These are phyloP conservation scores for Marasmius sp. DNA, from an alignment of 1,284 basidiomycete genomes.

Conservation along the genomic window DNA sequence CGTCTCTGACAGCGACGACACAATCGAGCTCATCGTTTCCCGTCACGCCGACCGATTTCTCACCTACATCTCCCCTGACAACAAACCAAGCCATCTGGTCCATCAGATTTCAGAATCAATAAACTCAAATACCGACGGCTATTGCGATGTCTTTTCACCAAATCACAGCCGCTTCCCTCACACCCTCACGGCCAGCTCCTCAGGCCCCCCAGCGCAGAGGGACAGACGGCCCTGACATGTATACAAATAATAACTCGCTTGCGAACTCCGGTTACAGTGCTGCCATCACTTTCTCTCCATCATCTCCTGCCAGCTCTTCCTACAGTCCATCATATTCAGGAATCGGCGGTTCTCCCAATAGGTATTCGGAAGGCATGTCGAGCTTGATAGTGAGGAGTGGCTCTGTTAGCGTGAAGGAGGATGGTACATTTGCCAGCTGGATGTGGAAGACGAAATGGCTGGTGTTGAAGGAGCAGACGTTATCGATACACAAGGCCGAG, in stretches of 20 bases:
- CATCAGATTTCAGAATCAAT: neutral
- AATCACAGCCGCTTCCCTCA: constrained; percentile 17
- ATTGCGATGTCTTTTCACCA: constrained; percentile 12
- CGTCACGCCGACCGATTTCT: no score
- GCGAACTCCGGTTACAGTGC: constrained; percentile 55
- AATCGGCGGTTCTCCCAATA: constrained; percentile 75
- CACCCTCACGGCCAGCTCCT: constrained; percentile 56
- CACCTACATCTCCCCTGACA: neutral
- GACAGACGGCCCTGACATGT: constrained; percentile 34
- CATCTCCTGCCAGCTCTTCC: constrained; percentile 56
- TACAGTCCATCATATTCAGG: constrained; percentile 65
- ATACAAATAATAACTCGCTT: constrained; percentile 41
- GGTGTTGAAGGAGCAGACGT: constrained; percentile 77
- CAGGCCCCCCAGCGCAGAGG: constrained; percentile 56
- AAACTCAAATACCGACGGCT: constrained; percentile 1
- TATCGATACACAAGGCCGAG: constrained; percentile 92
- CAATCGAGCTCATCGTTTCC: neutral
- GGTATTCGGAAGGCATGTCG: constrained; percentile 41
- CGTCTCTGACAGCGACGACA: constrained; percentile 2
- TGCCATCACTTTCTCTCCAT: constrained; percentile 53
- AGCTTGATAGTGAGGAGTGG: constrained; percentile 58
- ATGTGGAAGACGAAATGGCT: constrained; percentile 94
- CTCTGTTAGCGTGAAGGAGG: constrained; percentile 82
- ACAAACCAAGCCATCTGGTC: neutral
- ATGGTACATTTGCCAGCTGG: constrained; percentile 82